Evolutionary conservation across 2,329 filamentous ascomycete species (phyloP), one percentile per base, ranked within the genome.

Genomic region (Paracorniculantispora psalliotae): DNA sequence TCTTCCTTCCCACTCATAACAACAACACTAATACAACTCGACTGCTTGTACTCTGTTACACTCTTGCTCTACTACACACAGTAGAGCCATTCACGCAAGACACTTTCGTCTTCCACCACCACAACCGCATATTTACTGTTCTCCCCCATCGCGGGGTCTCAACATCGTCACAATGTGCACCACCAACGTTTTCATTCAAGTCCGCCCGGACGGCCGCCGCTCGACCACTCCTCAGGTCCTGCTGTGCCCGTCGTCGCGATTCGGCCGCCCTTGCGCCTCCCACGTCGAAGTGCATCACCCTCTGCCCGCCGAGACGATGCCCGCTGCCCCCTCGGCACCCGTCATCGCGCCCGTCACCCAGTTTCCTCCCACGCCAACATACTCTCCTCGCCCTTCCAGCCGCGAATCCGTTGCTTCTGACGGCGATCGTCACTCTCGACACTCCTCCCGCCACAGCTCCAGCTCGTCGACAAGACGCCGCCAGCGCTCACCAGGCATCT

Each of bases 161-260:
- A 46, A 10, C 33, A 67, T 68, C 64, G 65, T 67, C 73, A 76
- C 72, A 51, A 83, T 83, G 80, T 83, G 80, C 70, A 74, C 75
- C 62, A 77, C 74, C 61, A 73, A 79, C 65, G 63, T 78, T 53
- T 79, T 75, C 72, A 72, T 76, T 35, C 77, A 78, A 67, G 66
- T 76, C 65, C 75, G 77, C 72, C 73, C 78, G 3, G 76, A 81
- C 67, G 77, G 77, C 59, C 73, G 69, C 51, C 62, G 60, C 50
- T 66, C 71, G 63, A 67, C 68, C 52, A 64, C 66, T 37, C 69
- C 72, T 51, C 73, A 74, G 57, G 67, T 71, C 7, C 67, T 71
- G 33, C 67, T 73, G 41, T 79, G 79, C 71, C 63, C 68, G 12
- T 65, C 71, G 19, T 73, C 77, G 48, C 73, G 73, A 21, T 67